Conservation (phyloP, 108 stramenopile species). For the Pseudonitzschia multiseries region DNA sequence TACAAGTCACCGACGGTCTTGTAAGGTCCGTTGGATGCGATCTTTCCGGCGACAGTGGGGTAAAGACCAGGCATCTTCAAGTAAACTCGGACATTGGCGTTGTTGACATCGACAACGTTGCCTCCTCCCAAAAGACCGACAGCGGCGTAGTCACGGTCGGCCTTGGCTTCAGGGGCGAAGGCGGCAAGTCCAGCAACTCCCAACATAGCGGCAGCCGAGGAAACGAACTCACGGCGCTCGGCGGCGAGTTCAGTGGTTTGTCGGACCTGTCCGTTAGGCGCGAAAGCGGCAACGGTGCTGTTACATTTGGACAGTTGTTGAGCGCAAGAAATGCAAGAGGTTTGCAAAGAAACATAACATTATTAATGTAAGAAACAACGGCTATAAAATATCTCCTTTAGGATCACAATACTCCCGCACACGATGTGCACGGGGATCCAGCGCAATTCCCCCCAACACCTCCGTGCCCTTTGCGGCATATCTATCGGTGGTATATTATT, state of each 20-base stretch:
- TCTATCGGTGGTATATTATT: background rate
- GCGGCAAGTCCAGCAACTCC: constrained; percentile 61
- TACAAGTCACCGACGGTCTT: constrained; percentile 90
- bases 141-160: constrained; percentile 80
- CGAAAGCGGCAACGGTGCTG: constrained; percentile 83
- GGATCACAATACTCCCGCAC: no score
- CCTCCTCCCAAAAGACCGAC: constrained; percentile 81
- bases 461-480: background rate
- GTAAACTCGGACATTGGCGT: constrained; percentile 98
- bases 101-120: constrained; percentile 90
- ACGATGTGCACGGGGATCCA: no score
- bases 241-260: constrained; percentile 67
- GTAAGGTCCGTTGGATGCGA: constrained; percentile 96
- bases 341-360: background rate
- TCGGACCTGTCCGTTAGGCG: constrained; percentile 46
- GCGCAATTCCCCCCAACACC: background rate
- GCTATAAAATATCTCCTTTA: background rate
- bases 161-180: constrained; percentile 75
- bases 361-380: background rate
- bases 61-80: constrained; percentile 95
- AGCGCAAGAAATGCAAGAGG: background rate
- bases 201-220: constrained; percentile 69
- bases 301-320: background rate
- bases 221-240: constrained; percentile 82
- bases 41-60: constrained; percentile 94